Conservation (phyloP, 2,329 filamentous ascomycete species). For the Diaporthe aspalathi region DNA sequence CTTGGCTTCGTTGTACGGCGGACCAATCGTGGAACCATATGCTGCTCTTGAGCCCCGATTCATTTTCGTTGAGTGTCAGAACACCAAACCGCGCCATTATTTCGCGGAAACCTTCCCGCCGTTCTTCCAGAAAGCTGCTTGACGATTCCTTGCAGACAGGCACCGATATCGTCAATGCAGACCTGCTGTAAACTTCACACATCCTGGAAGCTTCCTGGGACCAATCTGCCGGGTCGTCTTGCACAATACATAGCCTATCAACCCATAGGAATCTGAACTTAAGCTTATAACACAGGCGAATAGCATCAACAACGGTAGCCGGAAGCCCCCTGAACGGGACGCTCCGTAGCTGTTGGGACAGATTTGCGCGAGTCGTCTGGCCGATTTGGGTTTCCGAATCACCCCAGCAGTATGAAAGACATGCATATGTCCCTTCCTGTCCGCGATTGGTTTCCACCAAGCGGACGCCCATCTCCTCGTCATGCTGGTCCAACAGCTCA, state of each 20-base stretch:
- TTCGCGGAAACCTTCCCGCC: rapidly evolving
- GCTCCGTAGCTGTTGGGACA: rapidly evolving
- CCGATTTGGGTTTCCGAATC: rapidly evolving
- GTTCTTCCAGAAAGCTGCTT: neutral
- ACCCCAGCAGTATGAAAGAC: conserved; percentile 16
- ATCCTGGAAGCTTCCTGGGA: conserved; percentile 43
- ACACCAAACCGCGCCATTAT: rapidly evolving
- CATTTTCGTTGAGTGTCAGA: neutral
- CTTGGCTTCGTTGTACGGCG: too few species aligned
- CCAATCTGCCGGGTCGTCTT: conserved; percentile 41
- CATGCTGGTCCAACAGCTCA: neutral
- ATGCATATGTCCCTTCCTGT: neutral
- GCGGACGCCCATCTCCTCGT: rapidly evolving
- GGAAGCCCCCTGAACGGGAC: neutral
- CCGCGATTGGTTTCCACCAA: neutral
- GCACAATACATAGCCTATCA: conserved; percentile 45
- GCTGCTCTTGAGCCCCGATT: neutral
- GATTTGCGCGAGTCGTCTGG: neutral
- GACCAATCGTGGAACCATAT: too few species aligned
- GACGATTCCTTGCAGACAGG: neutral
- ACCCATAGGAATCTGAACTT: conserved; percentile 44
- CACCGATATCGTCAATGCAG: conserved; percentile 41
- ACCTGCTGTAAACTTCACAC: conserved; percentile 44
- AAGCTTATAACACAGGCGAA: neutral
- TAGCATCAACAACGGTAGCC: neutral